Conservation (phyloP, 169 alveolate genomes). For the Amoebophrya sp. region DNA sequence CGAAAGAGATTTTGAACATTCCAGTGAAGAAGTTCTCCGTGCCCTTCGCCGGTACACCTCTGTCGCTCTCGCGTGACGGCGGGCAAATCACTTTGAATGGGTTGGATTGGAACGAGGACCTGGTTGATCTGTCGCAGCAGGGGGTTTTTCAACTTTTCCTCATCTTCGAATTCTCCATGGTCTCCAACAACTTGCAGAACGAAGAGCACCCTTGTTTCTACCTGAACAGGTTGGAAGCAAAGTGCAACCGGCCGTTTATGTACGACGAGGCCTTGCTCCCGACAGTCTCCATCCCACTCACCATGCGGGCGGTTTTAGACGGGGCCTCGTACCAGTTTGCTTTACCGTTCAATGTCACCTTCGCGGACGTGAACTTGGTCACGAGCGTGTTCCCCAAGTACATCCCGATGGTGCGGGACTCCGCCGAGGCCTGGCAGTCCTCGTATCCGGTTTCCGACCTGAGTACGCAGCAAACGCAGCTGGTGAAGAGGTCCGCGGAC, state of each 20-base stretch:
- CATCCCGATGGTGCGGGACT: slow-evolving; percentile 9
- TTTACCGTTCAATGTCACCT: background rate
- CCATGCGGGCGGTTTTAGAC: background rate
- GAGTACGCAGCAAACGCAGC: too few relatives aligned
- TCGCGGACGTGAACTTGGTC: background rate
- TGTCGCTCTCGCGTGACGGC: background rate
- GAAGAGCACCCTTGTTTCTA: slow-evolving; percentile 15
- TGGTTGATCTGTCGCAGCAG: background rate
- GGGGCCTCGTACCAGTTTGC: background rate
- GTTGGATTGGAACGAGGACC: slow-evolving; percentile 6
- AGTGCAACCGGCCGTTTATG: background rate
- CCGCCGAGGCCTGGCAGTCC: background rate
- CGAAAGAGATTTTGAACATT: background rate
- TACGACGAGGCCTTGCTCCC: background rate
- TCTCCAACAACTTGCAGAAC: background rate
- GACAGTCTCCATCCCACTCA: background rate
- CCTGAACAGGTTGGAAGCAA: background rate
- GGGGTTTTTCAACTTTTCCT: background rate
- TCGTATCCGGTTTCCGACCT: background rate
- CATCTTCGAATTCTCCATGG: background rate
- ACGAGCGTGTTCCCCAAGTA: background rate
- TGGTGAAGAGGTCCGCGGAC: background rate
- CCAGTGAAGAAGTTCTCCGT: slow-evolving; percentile 5
- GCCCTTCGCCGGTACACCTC: background rate
- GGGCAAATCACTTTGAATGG: background rate